Conservation (phyloP, 805 yeast genomes). For the Limtongozyma cylindracea region DNA sequence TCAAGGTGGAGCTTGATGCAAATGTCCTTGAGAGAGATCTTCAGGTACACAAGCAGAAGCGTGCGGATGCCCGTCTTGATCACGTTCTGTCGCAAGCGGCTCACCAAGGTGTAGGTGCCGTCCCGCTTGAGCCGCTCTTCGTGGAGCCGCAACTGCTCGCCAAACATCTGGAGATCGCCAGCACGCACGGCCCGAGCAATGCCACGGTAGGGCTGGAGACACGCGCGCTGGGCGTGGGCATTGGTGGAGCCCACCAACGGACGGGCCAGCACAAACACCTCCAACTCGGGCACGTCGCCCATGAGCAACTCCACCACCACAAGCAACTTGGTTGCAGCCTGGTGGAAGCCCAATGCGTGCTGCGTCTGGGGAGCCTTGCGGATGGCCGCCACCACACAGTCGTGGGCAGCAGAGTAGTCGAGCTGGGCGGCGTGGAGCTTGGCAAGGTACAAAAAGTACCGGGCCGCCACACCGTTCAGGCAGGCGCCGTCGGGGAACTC, state of each 20-base stretch:
- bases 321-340: constrained; percentile 69
- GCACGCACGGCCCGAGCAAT: constrained; percentile 78
- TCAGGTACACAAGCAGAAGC: constrained; percentile 74
- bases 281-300: constrained; percentile 88
- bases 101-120: constrained; percentile 60
- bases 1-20: constrained; percentile 82
- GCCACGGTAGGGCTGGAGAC: constrained; percentile 53
- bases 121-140: constrained; percentile 42
- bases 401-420: constrained; percentile 77
- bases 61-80: constrained; percentile 93
- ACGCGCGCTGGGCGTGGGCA: constrained; percentile 51
- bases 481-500: constrained; percentile 75
- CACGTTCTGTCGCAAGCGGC: constrained; percentile 85
- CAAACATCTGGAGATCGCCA: constrained; percentile 72
- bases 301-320: constrained; percentile 77
- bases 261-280: no score
- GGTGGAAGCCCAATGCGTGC: constrained; percentile 67
- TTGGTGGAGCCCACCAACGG: no score
- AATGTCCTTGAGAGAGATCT: constrained; percentile 77
- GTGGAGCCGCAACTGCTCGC: constrained; percentile 38
- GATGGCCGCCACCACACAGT: constrained; percentile 78
- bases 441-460: constrained; percentile 83
- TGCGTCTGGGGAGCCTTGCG: constrained; percentile 89
- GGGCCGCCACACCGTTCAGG: constrained; percentile 69
- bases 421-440: constrained; percentile 77